A percentile compares a stretch with the other conserved stretches of the same genome.
Conservation (phyloP, 1,284 basidiomycete species). For the Cerioporus squamosus region DNA sequence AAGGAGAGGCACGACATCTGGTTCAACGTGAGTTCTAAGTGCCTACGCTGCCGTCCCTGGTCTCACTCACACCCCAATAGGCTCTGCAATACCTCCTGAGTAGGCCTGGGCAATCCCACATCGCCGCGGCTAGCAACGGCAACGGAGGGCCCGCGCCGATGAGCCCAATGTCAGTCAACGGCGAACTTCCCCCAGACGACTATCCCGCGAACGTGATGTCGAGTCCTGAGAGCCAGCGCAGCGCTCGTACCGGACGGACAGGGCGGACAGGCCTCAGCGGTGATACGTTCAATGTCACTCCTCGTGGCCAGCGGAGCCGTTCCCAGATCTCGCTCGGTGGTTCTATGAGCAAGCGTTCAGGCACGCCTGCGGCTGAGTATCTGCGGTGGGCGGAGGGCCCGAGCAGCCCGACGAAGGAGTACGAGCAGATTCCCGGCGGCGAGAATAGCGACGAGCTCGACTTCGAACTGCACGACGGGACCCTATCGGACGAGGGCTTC, state of each 20-base stretch:
- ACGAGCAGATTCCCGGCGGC: slow-evolving; percentile 56
- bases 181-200: slow-evolving; percentile 56
- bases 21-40: slow-evolving; percentile 69
- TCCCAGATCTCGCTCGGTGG: slow-evolving; percentile 75
- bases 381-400: slow-evolving; percentile 76
- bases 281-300: slow-evolving; percentile 73
- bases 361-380: slow-evolving; percentile 90
- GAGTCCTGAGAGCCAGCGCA: slow-evolving; percentile 75
- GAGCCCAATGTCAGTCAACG: slow-evolving; percentile 56
- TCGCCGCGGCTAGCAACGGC: slow-evolving; percentile 41
- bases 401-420: slow-evolving; percentile 69
- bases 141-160: slow-evolving; percentile 47
- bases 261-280: slow-evolving; percentile 49
- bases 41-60: slow-evolving; percentile 1
- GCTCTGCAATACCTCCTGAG: slow-evolving; percentile 85
- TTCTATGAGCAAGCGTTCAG: slow-evolving; percentile 81
- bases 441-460: slow-evolving; percentile 75
- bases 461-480: slow-evolving; percentile 78
- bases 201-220: slow-evolving; percentile 47
- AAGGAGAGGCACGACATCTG: slow-evolving; percentile 97
- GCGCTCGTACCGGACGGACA: slow-evolving; percentile 60
- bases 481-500: slow-evolving; percentile 80
- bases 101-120: slow-evolving; percentile 57
- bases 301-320: slow-evolving; percentile 74
- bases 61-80: slow-evolving; percentile 43